A percentile compares a stretch with the other conserved stretches of the same genome.
These are phyloP conservation scores for Hyphopichia homilentoma DNA, from an alignment of 805 yeast species.

Conservation along the genomic window DNA sequence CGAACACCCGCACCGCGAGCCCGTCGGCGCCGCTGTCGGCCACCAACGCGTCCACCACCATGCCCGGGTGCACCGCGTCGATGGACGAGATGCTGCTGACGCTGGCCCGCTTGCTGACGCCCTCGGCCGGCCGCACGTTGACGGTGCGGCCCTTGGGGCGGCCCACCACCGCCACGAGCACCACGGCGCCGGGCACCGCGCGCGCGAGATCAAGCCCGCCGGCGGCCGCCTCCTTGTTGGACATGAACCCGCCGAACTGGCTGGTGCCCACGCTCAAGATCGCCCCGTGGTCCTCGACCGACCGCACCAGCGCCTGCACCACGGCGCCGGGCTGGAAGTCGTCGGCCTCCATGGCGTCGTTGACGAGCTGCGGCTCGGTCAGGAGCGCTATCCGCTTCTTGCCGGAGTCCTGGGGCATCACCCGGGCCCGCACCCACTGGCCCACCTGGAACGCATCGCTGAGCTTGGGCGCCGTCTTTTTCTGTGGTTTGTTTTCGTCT, in stretches of 20 bases:
- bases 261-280: constrained; percentile 65
- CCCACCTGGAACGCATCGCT: constrained; percentile 59
- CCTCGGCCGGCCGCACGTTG: constrained; percentile 45
- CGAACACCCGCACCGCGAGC: constrained; percentile 66
- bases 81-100: constrained; percentile 61
- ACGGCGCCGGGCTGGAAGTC: constrained; percentile 62
- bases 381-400: constrained; percentile 68
- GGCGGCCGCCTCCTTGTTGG: constrained; percentile 56
- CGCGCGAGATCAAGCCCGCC: constrained; percentile 27
- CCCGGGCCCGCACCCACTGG: constrained; percentile 82
- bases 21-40: constrained; percentile 61
- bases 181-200: constrained; percentile 60
- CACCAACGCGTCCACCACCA: constrained; percentile 68
- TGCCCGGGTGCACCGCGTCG: constrained; percentile 85
- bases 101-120: constrained; percentile 41
- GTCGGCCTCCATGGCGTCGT: constrained; percentile 54
- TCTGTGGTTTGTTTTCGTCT: constrained; percentile 37
- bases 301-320: constrained; percentile 72
- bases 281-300: constrained; percentile 91
- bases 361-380: constrained; percentile 71
- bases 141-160: constrained; percentile 51
- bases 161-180: constrained; percentile 54
- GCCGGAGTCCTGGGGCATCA: constrained; percentile 45
- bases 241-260: constrained; percentile 64
- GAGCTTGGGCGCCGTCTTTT: constrained; percentile 51